A percentile compares a stretch with the other conserved stretches of the same genome.
phyloP scores from a whole-genome alignment of 2,329 filamentous ascomycete genomes.

The Fusarium nematophilum region DNA sequence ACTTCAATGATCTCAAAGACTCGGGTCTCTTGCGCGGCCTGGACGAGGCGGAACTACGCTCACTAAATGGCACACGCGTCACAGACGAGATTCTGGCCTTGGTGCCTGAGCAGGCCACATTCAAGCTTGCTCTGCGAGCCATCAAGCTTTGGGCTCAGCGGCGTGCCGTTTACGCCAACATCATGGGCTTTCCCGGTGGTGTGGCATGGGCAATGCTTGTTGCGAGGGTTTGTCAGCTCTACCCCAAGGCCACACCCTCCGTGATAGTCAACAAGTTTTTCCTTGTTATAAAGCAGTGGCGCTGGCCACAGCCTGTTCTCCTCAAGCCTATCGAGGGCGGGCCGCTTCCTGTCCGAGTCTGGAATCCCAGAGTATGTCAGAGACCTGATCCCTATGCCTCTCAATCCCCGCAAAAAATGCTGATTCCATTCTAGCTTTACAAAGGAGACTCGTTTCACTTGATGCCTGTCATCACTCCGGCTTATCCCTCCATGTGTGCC shows the following conservation, averaged over 20 bases:
- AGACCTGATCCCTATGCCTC: neutral
- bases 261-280: conserved; percentile 96
- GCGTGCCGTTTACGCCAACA: conserved; percentile 93
- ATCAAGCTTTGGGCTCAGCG: conserved; percentile 97
- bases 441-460: conserved; percentile 84
- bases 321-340: conserved; percentile 89
- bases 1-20: conserved; percentile 79
- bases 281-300: conserved; percentile 88
- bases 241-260: conserved; percentile 89
- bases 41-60: conserved; percentile 87
- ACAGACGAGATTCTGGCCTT: conserved; percentile 91
- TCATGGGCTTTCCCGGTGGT: conserved; percentile 95
- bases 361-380: conserved; percentile 83
- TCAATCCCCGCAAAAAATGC: neutral
- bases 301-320: conserved; percentile 93
- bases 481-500: conserved; percentile 97
- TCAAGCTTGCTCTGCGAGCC: conserved; percentile 87
- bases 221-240: conserved; percentile 93
- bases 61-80: conserved; percentile 92
- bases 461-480: conserved; percentile 98
- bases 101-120: conserved; percentile 90
- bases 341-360: conserved; percentile 83
- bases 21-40: conserved; percentile 86
- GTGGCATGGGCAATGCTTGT: conserved; percentile 99
- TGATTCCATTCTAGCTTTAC: conserved; percentile 67